Evolutionary conservation across 805 yeast genomes (phyloP), one percentile per base, ranked within the genome.

Genomic region (Candida dendrica): DNA sequence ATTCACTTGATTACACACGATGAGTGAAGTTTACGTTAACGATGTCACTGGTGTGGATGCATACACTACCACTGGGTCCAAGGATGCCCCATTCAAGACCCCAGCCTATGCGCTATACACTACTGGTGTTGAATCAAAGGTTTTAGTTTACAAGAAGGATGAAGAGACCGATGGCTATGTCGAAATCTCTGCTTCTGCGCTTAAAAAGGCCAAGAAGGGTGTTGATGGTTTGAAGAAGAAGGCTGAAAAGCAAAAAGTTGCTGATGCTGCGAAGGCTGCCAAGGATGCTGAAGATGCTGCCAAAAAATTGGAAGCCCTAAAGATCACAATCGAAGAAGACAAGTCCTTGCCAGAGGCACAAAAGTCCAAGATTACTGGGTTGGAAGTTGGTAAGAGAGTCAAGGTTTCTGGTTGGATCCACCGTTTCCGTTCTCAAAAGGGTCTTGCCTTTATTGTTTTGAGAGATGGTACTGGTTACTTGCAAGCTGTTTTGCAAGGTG

Each of bases 201-300:
- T 91, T 60, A 93, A 93, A 70, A 93, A 91, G 68, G 97, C 98
- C 54, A 87, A 86, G 65, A 93, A 93, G 64, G 97, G 96, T 46
- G 93, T 84, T 43, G 97, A 90, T 29, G 91, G 95, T 5, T 69
- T 93, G 49, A 87, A 78, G 66, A 91, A 90, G 70, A 77, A 76
- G 49, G 69, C 66, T 15, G 66, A 66, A 45, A 74, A 71, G 51
- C 72, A 78, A 53, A 72, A 74, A 56, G 58, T 72, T 50, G 78
- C 74, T 31, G 80, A 79, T 51, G 67, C 64, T 50, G 67, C 72
- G 49, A 63, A 68, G 51, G 66, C 75, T 38, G 68, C 72, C 42
- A 77, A 77, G 55, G 82, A 76, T 36, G 82, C 81, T 38, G 82
- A 78, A 35, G 95, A 88, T 44, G 79, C 79, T 36, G 83, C 85